Conservation (phyloP, 2,329 filamentous ascomycete genomes). For the Fusarium denticulatum region DNA sequence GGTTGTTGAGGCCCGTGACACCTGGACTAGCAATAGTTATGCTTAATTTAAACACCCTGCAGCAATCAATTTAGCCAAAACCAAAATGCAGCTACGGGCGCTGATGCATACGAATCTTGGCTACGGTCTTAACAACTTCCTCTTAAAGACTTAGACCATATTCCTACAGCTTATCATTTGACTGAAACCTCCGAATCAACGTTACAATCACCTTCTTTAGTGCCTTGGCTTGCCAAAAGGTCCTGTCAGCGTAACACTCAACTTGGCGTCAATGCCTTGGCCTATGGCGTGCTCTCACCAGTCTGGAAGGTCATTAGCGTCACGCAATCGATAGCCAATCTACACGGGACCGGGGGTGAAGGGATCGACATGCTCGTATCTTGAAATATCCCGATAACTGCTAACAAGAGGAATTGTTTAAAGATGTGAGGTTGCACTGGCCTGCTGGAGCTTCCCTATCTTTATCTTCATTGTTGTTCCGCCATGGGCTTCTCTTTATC, state of each 20-base stretch:
- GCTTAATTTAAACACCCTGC: not conserved
- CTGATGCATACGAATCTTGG: not conserved
- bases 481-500: conserved; percentile 4
- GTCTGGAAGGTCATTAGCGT: conserved; percentile 19
- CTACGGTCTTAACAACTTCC: not conserved
- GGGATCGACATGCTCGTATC: not conserved
- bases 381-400: not conserved
- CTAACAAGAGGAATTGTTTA: not conserved
- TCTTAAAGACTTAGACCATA: not conserved
- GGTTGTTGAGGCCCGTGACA: accelerated
- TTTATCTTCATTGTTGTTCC: not conserved
- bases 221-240: not conserved
- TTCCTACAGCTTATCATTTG: not conserved
- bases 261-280: conserved; percentile 21
- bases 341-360: not conserved
- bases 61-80: not conserved
- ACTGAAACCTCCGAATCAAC: not conserved
- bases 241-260: conserved; percentile 3
- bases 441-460: not conserved
- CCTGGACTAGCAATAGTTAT: not conserved
- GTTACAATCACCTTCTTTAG: not conserved
- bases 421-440: not conserved
- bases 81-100: not conserved
- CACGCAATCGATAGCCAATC: conserved; percentile 21
- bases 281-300: conserved; percentile 22